Conservation (phyloP, 2,329 filamentous ascomycete species). For the Fusarium buharicum region DNA sequence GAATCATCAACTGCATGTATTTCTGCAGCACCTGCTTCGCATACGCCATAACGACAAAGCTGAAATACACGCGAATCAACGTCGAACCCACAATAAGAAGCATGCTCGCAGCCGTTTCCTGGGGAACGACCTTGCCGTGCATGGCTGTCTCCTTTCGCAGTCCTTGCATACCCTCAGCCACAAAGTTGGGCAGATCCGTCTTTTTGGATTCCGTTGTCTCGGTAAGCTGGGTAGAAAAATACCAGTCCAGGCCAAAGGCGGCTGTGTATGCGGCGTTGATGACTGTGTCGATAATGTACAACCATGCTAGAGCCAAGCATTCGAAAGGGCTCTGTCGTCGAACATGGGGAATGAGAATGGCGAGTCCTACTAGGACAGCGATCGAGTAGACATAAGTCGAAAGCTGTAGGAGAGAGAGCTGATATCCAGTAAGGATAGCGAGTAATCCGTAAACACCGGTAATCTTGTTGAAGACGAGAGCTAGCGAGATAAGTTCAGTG, state of each 20-base stretch:
- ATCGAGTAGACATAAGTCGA: slow-evolving; percentile 93
- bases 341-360: slow-evolving; percentile 81
- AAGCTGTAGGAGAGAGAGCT: slow-evolving; percentile 83
- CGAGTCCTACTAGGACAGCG: slow-evolving; percentile 72
- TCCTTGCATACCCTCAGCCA: slow-evolving; percentile 50
- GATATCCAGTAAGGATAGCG: slow-evolving; percentile 86
- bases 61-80: slow-evolving; percentile 82
- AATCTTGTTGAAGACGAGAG: slow-evolving; percentile 90
- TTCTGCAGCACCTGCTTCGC: slow-evolving; percentile 80
- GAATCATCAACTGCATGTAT: slow-evolving; percentile 61
- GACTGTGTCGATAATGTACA: slow-evolving; percentile 84
- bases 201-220: slow-evolving; percentile 48
- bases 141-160: slow-evolving; percentile 49
- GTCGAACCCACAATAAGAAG: slow-evolving; percentile 79
- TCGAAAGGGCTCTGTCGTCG: slow-evolving; percentile 81
- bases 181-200: slow-evolving; percentile 42
- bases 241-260: slow-evolving; percentile 87
- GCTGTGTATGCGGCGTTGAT: slow-evolving; percentile 85
- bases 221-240: slow-evolving; percentile 71
- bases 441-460: slow-evolving; percentile 91
- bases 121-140: slow-evolving; percentile 56
- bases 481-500: slow-evolving; percentile 83
- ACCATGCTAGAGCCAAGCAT: slow-evolving; percentile 82
- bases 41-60: slow-evolving; percentile 84
- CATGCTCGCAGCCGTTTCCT: slow-evolving; percentile 78